These are phyloP conservation scores for Aspergillus kassunensis DNA, from an alignment of 495 filamentous ascomycete species.

Conservation along the genomic window DNA sequence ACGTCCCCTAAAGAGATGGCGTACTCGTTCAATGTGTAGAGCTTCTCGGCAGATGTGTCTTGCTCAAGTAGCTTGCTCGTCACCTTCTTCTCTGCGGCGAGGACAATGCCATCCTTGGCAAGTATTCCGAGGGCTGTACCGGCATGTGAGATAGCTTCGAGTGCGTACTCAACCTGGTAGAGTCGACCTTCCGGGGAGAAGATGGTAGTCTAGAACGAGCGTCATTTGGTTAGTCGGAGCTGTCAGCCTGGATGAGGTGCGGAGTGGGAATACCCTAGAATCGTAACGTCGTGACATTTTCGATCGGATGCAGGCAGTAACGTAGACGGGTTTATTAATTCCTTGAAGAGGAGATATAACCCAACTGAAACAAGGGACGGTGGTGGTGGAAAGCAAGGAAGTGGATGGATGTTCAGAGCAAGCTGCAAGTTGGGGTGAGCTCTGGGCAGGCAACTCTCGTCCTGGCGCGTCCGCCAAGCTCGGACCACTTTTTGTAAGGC, in stretches of 20 bases:
- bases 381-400: slow-evolving; percentile 8
- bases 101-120: slow-evolving; percentile 95
- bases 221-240: slow-evolving; percentile 49
- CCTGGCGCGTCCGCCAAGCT: slow-evolving; percentile 48
- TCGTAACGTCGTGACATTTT: slow-evolving; percentile 98
- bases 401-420: slow-evolving; percentile 21
- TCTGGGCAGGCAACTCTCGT: slow-evolving; percentile 44
- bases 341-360: slow-evolving; percentile 4
- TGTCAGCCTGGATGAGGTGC: slow-evolving; percentile 25
- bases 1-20: slow-evolving; percentile 16
- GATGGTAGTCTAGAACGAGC: slow-evolving; percentile 79
- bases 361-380: slow-evolving; percentile 1
- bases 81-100: slow-evolving; percentile 98
- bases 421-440: slow-evolving; percentile 31
- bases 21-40: slow-evolving; percentile 98
- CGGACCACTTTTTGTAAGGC: slow-evolving; percentile 38
- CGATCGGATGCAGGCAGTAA: slow-evolving; percentile 14
- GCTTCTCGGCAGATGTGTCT: slow-evolving; percentile 98
- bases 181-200: slow-evolving; percentile 98
- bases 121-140: slow-evolving; percentile 95
- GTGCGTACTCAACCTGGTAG: slow-evolving; percentile 98
- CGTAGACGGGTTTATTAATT: slow-evolving; percentile 4
- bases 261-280: slow-evolving; percentile 68
- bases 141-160: slow-evolving; percentile 97
- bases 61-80: slow-evolving; percentile 99